A percentile compares a stretch with the other conserved stretches of the same genome.
phyloP scores from a whole-genome alignment of 805 yeast species.

The Kuraishia cidri region DNA sequence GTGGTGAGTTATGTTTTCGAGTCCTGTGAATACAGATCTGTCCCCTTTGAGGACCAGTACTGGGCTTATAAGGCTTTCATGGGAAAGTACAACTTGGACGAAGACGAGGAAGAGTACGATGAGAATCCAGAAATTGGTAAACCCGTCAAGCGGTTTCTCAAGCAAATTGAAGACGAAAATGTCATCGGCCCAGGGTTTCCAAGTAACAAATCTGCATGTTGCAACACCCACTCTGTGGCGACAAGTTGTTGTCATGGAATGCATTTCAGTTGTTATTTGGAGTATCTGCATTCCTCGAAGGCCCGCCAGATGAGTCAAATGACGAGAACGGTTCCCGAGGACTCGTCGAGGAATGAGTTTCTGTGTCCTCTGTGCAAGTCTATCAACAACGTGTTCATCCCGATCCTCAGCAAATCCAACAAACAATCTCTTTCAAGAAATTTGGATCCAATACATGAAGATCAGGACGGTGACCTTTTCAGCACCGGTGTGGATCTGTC shows the following conservation, averaged over 20 bases:
- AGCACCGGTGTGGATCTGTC: too few species aligned
- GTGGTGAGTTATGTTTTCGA: constrained; percentile 54
- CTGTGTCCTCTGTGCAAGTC: constrained; percentile 90
- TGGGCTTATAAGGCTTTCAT: constrained; percentile 62
- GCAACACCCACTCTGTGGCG: constrained; percentile 38
- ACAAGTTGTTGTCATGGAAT: constrained; percentile 92
- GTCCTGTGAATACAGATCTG: constrained; percentile 49
- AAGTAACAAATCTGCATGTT: constrained; percentile 17
- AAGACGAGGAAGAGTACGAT: constrained; percentile 4
- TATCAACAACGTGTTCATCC: constrained; percentile 75
- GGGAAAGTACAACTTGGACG: constrained; percentile 33
- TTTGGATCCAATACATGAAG: too few species aligned
- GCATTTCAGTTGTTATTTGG: constrained; percentile 72
- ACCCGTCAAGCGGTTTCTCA: constrained; percentile 29
- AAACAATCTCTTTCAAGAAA: constrained; percentile 5
- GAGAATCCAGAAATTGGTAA: constrained; percentile 5
- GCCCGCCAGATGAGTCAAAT: constrained; percentile 54
- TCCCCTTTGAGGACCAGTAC: constrained; percentile 55
- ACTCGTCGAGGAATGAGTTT: constrained; percentile 60
- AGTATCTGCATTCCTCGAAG: constrained; percentile 46
- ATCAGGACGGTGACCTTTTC: too few species aligned
- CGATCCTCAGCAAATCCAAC: constrained; percentile 55
- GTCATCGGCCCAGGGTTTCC: constrained; percentile 73
- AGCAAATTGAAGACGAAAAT: constrained; percentile 21
- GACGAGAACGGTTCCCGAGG: constrained; percentile 76